Evolutionary conservation across 495 filamentous ascomycete genomes (phyloP).

Genomic region (Penicillium ochrochloron): DNA sequence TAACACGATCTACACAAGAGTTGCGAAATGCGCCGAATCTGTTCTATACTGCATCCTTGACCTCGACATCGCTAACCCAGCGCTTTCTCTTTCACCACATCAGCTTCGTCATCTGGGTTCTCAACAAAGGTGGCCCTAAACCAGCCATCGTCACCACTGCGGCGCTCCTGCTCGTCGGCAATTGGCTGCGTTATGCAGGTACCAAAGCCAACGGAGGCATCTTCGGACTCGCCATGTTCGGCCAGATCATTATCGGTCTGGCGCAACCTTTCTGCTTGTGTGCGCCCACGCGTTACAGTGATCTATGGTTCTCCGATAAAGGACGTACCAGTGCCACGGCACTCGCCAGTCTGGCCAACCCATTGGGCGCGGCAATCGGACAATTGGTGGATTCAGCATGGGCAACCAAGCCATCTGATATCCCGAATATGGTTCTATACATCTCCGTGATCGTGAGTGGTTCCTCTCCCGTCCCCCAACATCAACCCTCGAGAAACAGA

Average conservation of each 20-base stretch:
- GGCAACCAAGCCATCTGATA: constrained; percentile 60
- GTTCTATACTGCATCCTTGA: background rate
- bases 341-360: constrained; percentile 81
- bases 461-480: background rate
- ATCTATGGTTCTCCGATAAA: constrained; percentile 88
- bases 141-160: constrained; percentile 74
- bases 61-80: background rate
- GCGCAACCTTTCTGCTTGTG: constrained; percentile 92
- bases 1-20: too few relatives aligned
- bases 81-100: background rate
- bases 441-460: constrained; percentile 77
- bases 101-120: constrained; percentile 71
- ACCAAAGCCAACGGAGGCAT: constrained; percentile 62
- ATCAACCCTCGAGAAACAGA: background rate
- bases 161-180: constrained; percentile 75
- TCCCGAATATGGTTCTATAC: constrained; percentile 85
- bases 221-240: constrained; percentile 85
- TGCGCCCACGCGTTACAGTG: constrained; percentile 88
- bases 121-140: constrained; percentile 81
- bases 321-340: constrained; percentile 90
- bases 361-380: constrained; percentile 84
- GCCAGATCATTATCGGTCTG: constrained; percentile 89
- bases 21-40: background rate
- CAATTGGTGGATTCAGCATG: constrained; percentile 84
- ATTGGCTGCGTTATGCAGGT: constrained; percentile 92